These are phyloP conservation scores for Earliella scabrosa DNA, from an alignment of 1,284 basidiomycete genomes.

Conservation along the genomic window DNA sequence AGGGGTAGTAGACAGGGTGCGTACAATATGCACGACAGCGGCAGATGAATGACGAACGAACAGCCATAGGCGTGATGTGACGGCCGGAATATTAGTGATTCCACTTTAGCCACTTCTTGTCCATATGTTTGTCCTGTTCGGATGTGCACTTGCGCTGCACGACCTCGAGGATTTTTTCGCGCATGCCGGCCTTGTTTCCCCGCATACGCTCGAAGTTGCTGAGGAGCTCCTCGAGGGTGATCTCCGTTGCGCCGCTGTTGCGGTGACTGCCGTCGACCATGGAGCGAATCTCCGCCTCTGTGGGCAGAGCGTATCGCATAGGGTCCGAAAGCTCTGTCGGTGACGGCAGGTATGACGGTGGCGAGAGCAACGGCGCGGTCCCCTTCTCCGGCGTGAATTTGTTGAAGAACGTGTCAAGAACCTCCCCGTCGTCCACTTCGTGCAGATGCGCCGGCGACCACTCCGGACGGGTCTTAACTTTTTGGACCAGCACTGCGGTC, in stretches of 20 bases:
- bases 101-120: slow-evolving; percentile 63
- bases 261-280: slow-evolving; percentile 62
- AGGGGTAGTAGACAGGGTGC: not conserved
- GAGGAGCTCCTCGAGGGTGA: slow-evolving; percentile 65
- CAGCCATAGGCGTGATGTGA: not conserved
- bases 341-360: slow-evolving; percentile 42
- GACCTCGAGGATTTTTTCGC: slow-evolving; percentile 78
- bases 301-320: slow-evolving; percentile 67
- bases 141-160: slow-evolving; percentile 63
- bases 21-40: not conserved
- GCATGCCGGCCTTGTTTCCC: slow-evolving; percentile 69
- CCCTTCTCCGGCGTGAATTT: slow-evolving; percentile 34
- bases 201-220: slow-evolving; percentile 50
- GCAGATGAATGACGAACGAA: too few relatives aligned
- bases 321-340: slow-evolving; percentile 40
- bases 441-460: slow-evolving; percentile 70
- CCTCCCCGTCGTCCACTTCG: slow-evolving; percentile 56
- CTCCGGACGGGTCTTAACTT: slow-evolving; percentile 52
- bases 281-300: slow-evolving; percentile 66
- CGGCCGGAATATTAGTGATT: slow-evolving; percentile 41
- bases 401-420: slow-evolving; percentile 66
- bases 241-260: slow-evolving; percentile 59
- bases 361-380: slow-evolving; percentile 51
- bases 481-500: slow-evolving; percentile 73
- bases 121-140: slow-evolving; percentile 55